Evolutionary conservation across 1,139 yeast genomes (phyloP), one percentile per base, ranked within the genome.

Genomic region (Kodamaea sp.): DNA sequence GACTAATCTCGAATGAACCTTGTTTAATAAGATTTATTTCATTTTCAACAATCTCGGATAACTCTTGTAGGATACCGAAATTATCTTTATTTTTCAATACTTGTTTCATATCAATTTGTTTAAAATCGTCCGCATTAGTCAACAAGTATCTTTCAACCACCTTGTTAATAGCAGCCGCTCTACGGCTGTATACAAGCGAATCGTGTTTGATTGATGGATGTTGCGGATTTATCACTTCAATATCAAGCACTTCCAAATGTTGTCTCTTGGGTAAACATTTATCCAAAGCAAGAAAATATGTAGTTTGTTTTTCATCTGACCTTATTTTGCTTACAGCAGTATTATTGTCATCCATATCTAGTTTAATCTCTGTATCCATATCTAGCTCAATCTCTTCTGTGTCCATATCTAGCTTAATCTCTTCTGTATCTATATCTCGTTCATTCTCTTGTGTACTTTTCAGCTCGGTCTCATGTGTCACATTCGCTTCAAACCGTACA

Each of bases 251-350:
- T 43, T 77, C 77, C 6, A 87, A 49, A 52, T 71, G 85, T 26
- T 65, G 54, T 10, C 94, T 65, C 10, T 68, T 62, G 0, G 87
- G 87, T 1, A 84, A 62, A 50, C 95, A 87, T 55, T 92, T 92
- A 57, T 90, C 97, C 15, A 92, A 68, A 0, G 97, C 95, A 24
- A 87, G 58, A 53, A 92, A 90, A 2, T 63, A 49, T 0, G 95
- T 84, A 2, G 32, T 25, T 7, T 15, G 24, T 24, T 26, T 9
- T 15, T 15, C 20, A n/a, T 9, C 28, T 15, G 12, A 10, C n/a
- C 12, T 20, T 7, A n/a, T 22, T 29, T 26, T 27, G 9, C 11
- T 9, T 31, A n/a, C 39, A 36, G 68, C 77, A 29, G 73, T 47
- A 2, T 52, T 58, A 7, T 75, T 69, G 43, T 76, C 79, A 35